These are phyloP conservation scores for Cladosporium austrohemisphaericum DNA, from an alignment of 2,329 filamentous ascomycete species.

Conservation along the genomic window DNA sequence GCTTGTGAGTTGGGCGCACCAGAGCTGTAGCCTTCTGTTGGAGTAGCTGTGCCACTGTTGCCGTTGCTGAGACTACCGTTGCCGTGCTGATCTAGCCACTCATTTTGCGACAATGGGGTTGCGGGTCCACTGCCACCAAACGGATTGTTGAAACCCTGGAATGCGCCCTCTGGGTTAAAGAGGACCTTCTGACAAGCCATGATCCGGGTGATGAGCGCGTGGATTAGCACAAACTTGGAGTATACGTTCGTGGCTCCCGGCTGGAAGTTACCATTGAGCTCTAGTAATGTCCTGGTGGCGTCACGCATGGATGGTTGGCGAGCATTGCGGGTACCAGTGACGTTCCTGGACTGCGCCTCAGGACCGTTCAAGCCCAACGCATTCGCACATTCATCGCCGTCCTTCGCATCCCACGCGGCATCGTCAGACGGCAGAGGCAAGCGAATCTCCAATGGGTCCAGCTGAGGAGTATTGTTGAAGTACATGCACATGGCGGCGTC, in stretches of 20 bases:
- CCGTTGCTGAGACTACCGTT: constrained; percentile 34
- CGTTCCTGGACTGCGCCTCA: constrained; percentile 55
- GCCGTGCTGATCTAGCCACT: constrained; percentile 52
- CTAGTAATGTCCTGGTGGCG: constrained; percentile 59
- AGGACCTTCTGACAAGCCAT: constrained; percentile 46
- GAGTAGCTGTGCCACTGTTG: constrained; percentile 42
- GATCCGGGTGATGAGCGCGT: constrained; percentile 63
- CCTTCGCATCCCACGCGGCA: constrained; percentile 67
- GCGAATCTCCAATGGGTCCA: constrained; percentile 61
- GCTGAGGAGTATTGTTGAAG: constrained; percentile 63
- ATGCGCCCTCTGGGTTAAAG: constrained; percentile 25
- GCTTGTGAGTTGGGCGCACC: constrained; percentile 47
- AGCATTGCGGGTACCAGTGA: constrained; percentile 58
- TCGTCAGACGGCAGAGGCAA: constrained; percentile 70
- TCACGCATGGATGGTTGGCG: constrained; percentile 64
- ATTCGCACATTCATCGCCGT: constrained; percentile 57
- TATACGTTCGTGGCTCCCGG: constrained; percentile 66
- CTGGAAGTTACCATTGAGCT: constrained; percentile 57
- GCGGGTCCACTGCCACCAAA: constrained; percentile 44
- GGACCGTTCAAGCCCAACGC: constrained; percentile 62
- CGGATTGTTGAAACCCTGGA: constrained; percentile 26
- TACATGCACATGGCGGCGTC: constrained; percentile 66
- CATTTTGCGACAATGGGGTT: constrained; percentile 57
- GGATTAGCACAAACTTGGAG: constrained; percentile 70
- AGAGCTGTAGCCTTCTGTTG: constrained; percentile 36